phyloP scores from a whole-genome alignment of 169 alveolate species.

The Plasmodium reichenowi region DNA sequence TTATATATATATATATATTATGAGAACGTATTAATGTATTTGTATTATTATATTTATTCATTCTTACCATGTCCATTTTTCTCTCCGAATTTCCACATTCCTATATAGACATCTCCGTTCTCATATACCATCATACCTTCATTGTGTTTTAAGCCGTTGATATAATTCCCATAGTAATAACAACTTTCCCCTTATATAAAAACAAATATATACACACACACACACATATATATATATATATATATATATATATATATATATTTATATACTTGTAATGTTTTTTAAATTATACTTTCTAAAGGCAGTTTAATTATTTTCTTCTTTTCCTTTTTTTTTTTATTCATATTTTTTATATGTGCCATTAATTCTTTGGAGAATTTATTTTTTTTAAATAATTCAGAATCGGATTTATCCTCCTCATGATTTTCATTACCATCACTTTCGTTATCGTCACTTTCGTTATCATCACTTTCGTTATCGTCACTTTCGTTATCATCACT shows the following conservation, averaged over 20 bases:
- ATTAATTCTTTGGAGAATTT: constrained; percentile 16
- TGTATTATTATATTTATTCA: constrained; percentile 5
- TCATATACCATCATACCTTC: constrained; percentile 61
- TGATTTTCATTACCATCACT: neutral
- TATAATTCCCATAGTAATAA: constrained; percentile 57
- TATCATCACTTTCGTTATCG: constrained; percentile 2
- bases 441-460: neutral
- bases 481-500: neutral
- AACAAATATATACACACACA: neutral
- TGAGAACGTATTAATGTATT: too few species aligned
- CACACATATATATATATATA: neutral
- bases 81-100: constrained; percentile 56
- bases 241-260: constrained; percentile 1
- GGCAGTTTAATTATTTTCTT: neutral
- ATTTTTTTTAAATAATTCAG: constrained; percentile 21
- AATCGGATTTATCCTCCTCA: neutral
- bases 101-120: constrained; percentile 60
- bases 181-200: constrained; percentile 9
- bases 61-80: constrained; percentile 55
- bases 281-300: neutral
- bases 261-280: neutral
- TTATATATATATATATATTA: neutral
- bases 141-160: constrained; percentile 51
- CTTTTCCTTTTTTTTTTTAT: constrained; percentile 32
- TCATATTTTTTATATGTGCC: constrained; percentile 28